Base-by-base conservation (phyloP, 768 basidiomycete species). In the Pluteus cervinus region DNA sequence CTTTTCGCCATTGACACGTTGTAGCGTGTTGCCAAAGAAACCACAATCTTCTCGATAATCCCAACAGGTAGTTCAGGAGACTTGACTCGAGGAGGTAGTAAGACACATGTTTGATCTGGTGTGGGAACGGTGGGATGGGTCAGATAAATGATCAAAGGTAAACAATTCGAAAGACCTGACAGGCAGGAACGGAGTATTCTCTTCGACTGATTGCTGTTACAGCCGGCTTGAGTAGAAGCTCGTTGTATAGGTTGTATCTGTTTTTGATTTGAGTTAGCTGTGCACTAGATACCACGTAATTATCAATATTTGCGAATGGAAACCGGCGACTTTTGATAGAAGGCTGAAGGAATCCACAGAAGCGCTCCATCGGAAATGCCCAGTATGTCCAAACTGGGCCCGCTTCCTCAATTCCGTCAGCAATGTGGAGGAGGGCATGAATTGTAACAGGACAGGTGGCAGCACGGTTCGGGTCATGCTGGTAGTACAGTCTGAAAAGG, bases 281-380 rank as follows among this genome's bases (percentile, higher is more conserved):
- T 0, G 62, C 55, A 11, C 32, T 29, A 9, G 55, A 55, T 7
- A 51, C 16, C 8, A 60, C 43, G 35, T 50, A 57, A 14, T 42
- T 38, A 36, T 55, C 52, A 8, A 69, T 46, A 5, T 46, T 46
- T 7, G 50, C 47, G 44, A 48, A 67, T 17, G 66, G 65, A 45
- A 55, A 48, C 2, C 49, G 37, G 14, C 55, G 50, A 29, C 53
- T 61, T 24, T 45, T 47, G 37, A 66, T 53, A 2, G 45, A 43
- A 4, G 42, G 51, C 14, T 41, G 36, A 3, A 69, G 41, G 2
- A n/a, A 18, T 0, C 63, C 57, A 40, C 66, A 67, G 37, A 55
- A 63, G 4, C 60, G 47, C 40, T 68, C 66, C 54, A 64, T 64
- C 0, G 55, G 49, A 46, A 66, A 68, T 7, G 61, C 52, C 65